These are phyloP conservation scores for Magnolia officinalis DNA, from an alignment of 164 flowering plant genomes.

Conservation along the genomic window DNA sequence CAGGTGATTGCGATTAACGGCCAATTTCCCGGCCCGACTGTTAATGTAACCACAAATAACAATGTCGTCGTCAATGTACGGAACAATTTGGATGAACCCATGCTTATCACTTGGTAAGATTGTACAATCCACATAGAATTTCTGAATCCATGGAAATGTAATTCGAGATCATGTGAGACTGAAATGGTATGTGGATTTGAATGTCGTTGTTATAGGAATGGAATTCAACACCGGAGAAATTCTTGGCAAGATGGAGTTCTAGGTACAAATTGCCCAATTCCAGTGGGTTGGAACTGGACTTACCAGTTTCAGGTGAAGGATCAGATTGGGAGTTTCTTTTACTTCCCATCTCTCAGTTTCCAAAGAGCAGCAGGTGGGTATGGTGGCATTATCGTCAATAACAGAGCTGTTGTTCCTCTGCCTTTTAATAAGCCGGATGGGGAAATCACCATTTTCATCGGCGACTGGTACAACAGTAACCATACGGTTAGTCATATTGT, in stretches of 20 bases:
- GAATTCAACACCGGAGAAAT: constrained; percentile 42
- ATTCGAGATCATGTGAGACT: neutral
- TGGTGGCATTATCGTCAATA: constrained; percentile 34
- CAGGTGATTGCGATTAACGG: constrained; percentile 89
- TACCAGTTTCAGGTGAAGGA: constrained; percentile 58
- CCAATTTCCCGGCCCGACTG: constrained; percentile 80
- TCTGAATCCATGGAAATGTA: neutral
- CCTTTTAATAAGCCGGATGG: constrained; percentile 47
- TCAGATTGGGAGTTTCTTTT: constrained; percentile 56
- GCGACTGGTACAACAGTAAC: constrained; percentile 51
- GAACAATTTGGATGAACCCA: constrained; percentile 76
- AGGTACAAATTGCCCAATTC: constrained; percentile 59
- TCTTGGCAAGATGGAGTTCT: constrained; percentile 64
- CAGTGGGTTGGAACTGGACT: constrained; percentile 39
- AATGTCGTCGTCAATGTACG: constrained; percentile 69
- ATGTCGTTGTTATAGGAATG: constrained; percentile 30
- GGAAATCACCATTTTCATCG: constrained; percentile 40
- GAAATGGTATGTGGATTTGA: neutral
- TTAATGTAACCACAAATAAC: constrained; percentile 84
- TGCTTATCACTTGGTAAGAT: constrained; percentile 73
- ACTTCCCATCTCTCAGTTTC: constrained; percentile 39
- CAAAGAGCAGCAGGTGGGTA: constrained; percentile 56
- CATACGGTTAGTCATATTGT: constrained; percentile 19
- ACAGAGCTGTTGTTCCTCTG: constrained; percentile 27
- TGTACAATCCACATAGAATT: neutral